phyloP scores from a whole-genome alignment of 495 filamentous ascomycete species.

The Hypoxylon trugodes region DNA sequence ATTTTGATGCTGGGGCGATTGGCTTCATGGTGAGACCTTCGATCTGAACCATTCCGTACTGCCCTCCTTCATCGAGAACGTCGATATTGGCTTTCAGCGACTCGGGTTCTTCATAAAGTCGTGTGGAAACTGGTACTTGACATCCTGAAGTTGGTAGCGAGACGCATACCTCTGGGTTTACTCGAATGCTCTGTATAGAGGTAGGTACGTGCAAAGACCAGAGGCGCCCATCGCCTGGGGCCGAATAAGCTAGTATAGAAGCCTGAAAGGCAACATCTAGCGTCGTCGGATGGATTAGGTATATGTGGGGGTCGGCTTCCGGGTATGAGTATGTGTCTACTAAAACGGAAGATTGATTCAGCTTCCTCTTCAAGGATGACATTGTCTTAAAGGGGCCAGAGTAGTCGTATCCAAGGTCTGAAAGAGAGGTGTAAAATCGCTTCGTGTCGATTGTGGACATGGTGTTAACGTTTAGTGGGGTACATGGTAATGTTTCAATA shows the following conservation, averaged over 20 bases:
- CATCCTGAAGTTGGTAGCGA: too few species aligned
- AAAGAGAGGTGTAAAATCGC: background rate
- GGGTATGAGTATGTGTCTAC: background rate
- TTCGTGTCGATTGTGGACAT: background rate
- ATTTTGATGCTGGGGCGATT: too few species aligned
- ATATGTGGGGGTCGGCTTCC: background rate
- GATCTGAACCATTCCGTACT: too few species aligned
- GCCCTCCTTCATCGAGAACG: too few species aligned
- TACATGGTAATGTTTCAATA: background rate
- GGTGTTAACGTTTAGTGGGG: background rate
- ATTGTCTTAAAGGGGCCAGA: background rate
- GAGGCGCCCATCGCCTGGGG: background rate
- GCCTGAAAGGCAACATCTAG: slow-evolving; percentile 5
- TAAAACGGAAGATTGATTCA: background rate
- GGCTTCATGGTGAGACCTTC: too few species aligned
- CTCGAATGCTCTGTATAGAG: too few species aligned
- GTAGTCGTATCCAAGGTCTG: background rate
- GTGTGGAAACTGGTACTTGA: too few species aligned
- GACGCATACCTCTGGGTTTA: too few species aligned
- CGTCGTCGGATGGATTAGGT: background rate
- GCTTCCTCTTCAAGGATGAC: background rate
- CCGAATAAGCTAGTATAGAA: background rate
- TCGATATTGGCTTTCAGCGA: too few species aligned
- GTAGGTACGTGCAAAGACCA: slow-evolving; percentile 8
- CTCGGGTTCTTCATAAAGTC: too few species aligned